Conservation (phyloP, 805 yeast species). For the fission yeast (Schizosaccharomyces pombe) region DNA sequence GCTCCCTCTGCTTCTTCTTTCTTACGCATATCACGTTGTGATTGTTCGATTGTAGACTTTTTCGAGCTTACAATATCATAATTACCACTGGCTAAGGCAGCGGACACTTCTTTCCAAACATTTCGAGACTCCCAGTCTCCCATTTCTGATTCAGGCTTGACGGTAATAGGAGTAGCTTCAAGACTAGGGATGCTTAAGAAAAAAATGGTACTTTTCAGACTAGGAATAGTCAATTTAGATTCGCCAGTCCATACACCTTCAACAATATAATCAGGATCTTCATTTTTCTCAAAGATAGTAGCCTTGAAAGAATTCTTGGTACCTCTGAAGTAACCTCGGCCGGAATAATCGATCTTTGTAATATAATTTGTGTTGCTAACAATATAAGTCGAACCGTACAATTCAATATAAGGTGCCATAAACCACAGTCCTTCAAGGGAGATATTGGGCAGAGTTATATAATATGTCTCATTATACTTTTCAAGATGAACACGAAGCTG, state of each 20-base stretch:
- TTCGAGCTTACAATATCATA: constrained; percentile 51
- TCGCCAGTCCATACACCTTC: constrained; percentile 84
- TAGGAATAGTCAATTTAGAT: constrained; percentile 42
- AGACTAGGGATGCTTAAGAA: constrained; percentile 17
- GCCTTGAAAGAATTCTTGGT: constrained; percentile 86
- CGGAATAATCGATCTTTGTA: constrained; percentile 55
- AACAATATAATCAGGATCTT: constrained; percentile 19
- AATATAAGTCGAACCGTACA: constrained; percentile 70
- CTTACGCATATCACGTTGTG: constrained; percentile 62
- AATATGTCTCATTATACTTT: constrained; percentile 39
- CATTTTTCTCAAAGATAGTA: constrained; percentile 31
- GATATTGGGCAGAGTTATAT: constrained; percentile 76
- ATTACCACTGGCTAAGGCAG: constrained; percentile 54
- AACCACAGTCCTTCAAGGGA: constrained; percentile 83
- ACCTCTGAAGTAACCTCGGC: constrained; percentile 88
- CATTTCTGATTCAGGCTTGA: constrained; percentile 67
- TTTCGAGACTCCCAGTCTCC: constrained; percentile 58
- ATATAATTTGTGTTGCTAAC: constrained; percentile 60
- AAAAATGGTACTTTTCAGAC: constrained; percentile 26
- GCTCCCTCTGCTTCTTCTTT: constrained; percentile 40
- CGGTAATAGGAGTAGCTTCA: constrained; percentile 33
- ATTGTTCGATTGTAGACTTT: constrained; percentile 59
- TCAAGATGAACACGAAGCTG: constrained; percentile 46
- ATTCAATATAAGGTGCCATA: constrained; percentile 84
- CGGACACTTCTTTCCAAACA: constrained; percentile 82